phyloP scores from a whole-genome alignment of 306 rosid species.

The Dalbergia cultrata region DNA sequence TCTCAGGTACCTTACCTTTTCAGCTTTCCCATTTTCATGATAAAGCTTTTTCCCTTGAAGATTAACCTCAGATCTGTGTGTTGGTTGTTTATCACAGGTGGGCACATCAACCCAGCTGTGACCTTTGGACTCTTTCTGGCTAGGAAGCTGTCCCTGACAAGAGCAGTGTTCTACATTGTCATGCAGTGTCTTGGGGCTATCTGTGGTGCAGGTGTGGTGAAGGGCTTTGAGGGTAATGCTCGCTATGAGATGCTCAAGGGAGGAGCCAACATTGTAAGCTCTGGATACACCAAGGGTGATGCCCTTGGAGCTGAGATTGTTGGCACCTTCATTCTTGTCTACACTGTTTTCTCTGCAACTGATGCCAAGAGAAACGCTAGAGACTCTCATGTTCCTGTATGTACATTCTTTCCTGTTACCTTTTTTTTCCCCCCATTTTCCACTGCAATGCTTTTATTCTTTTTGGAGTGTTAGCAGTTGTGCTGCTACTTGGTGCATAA shows the following conservation, averaged over 20 bases:
- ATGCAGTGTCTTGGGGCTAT: constrained; percentile 91
- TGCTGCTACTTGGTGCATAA: neutral
- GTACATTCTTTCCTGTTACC: neutral
- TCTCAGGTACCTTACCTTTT: constrained; percentile 61
- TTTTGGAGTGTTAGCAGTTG: neutral
- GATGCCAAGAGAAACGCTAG: constrained; percentile 93
- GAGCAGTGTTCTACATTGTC: constrained; percentile 79
- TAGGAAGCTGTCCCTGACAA: constrained; percentile 82
- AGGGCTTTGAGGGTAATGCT: constrained; percentile 65
- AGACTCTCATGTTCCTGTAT: constrained; percentile 94
- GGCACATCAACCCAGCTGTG: constrained; percentile 95
- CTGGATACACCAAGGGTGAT: constrained; percentile 89
- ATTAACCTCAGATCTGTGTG: constrained; percentile 42
- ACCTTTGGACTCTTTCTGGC: constrained; percentile 88
- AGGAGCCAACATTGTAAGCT: constrained; percentile 71
- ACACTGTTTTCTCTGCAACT: constrained; percentile 96
- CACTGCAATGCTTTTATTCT: neutral
- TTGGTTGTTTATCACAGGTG: constrained; percentile 59
- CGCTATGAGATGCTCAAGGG: constrained; percentile 60
- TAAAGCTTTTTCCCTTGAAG: neutral
- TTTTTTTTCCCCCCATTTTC: neutral
- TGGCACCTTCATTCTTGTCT: constrained; percentile 88
- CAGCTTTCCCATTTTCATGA: constrained; percentile 1
- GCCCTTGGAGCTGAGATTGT: constrained; percentile 91
- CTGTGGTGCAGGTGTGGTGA: constrained; percentile 89